Evolutionary conservation across 1,139 yeast species (phyloP).

Genomic region (Yamadazyma membranifaciens): DNA sequence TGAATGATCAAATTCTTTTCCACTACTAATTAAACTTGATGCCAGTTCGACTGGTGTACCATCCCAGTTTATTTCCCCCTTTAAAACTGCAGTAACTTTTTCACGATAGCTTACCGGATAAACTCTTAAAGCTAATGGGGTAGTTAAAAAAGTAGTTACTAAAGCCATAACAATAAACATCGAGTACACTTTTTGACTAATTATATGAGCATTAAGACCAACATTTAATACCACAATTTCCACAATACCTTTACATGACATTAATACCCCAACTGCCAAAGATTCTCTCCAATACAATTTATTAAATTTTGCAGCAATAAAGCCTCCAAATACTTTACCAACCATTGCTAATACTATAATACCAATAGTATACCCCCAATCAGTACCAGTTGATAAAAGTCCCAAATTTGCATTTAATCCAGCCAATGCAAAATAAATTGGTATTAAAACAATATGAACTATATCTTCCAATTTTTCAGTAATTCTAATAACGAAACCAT

Average conservation of each 20-base stretch:
- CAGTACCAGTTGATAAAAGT: slow-evolving; percentile 57
- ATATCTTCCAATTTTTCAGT: slow-evolving; percentile 77
- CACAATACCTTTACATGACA: slow-evolving; percentile 87
- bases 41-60: slow-evolving; percentile 21
- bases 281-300: slow-evolving; percentile 72
- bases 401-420: slow-evolving; percentile 72
- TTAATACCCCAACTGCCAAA: slow-evolving; percentile 71
- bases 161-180: slow-evolving; percentile 84
- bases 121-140: slow-evolving; percentile 61
- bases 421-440: slow-evolving; percentile 75
- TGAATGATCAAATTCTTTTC: slow-evolving; percentile 14
- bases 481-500: slow-evolving; percentile 64
- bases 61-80: slow-evolving; percentile 43
- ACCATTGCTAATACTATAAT: slow-evolving; percentile 62
- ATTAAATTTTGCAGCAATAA: slow-evolving; percentile 57
- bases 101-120: slow-evolving; percentile 65
- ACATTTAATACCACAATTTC: slow-evolving; percentile 75
- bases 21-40: slow-evolving; percentile 8
- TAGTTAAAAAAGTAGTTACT: slow-evolving; percentile 69
- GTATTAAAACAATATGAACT: slow-evolving; percentile 66
- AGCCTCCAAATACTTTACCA: slow-evolving; percentile 67
- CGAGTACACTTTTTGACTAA: slow-evolving; percentile 62
- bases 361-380: slow-evolving; percentile 76
- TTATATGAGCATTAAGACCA: slow-evolving; percentile 69
- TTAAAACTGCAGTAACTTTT: slow-evolving; percentile 39